A percentile compares a stretch with the other conserved stretches of the same genome.
Evolutionary conservation across 2,329 filamentous ascomycete genomes (phyloP).

Genomic region (Didymellaceae sp.): DNA sequence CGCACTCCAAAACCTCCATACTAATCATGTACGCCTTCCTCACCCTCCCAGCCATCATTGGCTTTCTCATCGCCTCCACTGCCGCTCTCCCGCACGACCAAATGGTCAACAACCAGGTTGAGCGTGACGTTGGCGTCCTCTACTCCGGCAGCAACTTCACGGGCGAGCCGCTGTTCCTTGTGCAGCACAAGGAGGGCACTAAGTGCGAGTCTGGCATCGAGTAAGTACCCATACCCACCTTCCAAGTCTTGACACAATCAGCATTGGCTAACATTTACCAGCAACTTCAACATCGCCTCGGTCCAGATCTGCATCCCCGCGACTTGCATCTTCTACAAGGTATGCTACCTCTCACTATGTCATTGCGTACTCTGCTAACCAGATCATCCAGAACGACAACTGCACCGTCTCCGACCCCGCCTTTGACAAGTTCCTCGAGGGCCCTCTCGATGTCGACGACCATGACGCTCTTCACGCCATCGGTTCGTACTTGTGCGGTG

Average conservation of each 20-base stretch:
- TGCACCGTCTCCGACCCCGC: background rate
- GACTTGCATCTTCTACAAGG: constrained; percentile 6
- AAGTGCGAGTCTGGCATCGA: constrained; percentile 19
- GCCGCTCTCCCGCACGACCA: constrained; percentile 22
- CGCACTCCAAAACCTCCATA: background rate
- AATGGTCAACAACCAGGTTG: constrained; percentile 26
- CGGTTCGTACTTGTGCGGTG: too few relatives aligned
- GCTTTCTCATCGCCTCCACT: background rate
- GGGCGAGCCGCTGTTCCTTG: constrained; percentile 16
- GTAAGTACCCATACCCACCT: too few relatives aligned
- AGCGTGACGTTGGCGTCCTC: constrained; percentile 27
- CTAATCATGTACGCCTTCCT: background rate
- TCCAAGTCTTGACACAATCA: background rate
- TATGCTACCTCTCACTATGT: background rate
- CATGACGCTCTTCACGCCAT: too few relatives aligned
- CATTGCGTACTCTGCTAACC: background rate
- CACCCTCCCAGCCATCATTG: background rate
- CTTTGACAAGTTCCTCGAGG: background rate
- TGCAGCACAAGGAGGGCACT: constrained; percentile 16
- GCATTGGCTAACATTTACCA: background rate
- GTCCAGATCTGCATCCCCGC: constrained; percentile 8
- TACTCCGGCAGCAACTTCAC: constrained; percentile 18
- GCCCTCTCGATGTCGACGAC: constrained; percentile 4
- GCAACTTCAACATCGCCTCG: background rate
- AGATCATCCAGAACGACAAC: background rate